Percentiles rank a stretch among this genome's conserved stretches.
Evolutionary conservation across 2,329 filamentous ascomycete genomes (phyloP).

Genomic region (Fusarium poae): DNA sequence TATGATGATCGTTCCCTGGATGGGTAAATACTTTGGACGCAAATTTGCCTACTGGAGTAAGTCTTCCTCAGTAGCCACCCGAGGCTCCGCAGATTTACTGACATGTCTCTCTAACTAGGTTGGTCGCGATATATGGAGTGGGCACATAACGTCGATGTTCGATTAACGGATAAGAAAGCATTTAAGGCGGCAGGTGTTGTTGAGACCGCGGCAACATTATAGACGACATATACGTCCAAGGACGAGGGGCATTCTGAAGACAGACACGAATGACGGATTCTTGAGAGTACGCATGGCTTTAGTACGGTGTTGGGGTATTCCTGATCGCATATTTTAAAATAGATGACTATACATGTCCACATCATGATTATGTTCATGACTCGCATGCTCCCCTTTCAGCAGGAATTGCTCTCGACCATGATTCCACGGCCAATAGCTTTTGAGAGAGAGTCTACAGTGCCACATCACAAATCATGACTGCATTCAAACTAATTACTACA

Average conservation of each 20-base stretch:
- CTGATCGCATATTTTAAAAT: slow-evolving; percentile 31
- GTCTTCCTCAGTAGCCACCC: slow-evolving; percentile 48
- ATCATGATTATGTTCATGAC: background rate
- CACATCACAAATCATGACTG: background rate
- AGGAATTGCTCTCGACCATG: background rate
- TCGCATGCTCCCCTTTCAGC: background rate
- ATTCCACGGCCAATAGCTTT: background rate
- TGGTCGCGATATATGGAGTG: slow-evolving; percentile 96
- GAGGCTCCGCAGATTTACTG: slow-evolving; percentile 21
- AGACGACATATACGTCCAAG: slow-evolving; percentile 31
- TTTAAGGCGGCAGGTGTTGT: slow-evolving; percentile 74
- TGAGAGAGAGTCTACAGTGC: background rate
- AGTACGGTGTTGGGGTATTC: slow-evolving; percentile 43
- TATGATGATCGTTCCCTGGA: slow-evolving; percentile 93
- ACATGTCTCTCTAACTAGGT: slow-evolving; percentile 64
- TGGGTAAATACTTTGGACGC: slow-evolving; percentile 94
- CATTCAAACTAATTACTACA: slow-evolving; percentile 36
- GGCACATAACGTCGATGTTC: slow-evolving; percentile 84
- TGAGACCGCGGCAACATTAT: slow-evolving; percentile 70
- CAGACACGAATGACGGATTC: slow-evolving; percentile 6
- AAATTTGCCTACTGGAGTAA: slow-evolving; percentile 97
- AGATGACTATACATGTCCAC: slow-evolving; percentile 25
- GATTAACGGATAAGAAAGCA: slow-evolving; percentile 70
- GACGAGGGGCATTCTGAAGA: background rate
- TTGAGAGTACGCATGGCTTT: slow-evolving; percentile 32